These are phyloP conservation scores for Vanrija sp. DNA, from an alignment of 1,284 basidiomycete genomes.

Conservation along the genomic window DNA sequence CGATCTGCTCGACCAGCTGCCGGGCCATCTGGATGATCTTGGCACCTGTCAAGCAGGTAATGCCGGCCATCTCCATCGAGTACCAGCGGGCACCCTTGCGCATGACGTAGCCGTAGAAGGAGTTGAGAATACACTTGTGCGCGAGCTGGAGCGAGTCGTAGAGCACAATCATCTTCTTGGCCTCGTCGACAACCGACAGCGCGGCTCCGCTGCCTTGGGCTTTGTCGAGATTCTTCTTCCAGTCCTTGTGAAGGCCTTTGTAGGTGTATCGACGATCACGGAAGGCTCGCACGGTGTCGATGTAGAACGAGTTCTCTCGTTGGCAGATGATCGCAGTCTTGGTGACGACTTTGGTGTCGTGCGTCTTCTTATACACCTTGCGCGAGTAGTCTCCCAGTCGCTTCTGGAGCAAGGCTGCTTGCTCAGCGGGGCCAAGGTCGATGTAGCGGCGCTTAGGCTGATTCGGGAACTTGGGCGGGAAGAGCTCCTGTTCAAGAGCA, in stretches of 20 bases:
- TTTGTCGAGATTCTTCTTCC: constrained; percentile 96
- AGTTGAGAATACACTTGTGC: constrained; percentile 99
- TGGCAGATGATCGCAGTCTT: constrained; percentile 97
- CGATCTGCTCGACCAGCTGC: constrained; percentile 93
- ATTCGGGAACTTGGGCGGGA: constrained; percentile 75
- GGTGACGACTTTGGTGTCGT: constrained; percentile 93
- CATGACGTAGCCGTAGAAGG: constrained; percentile 99
- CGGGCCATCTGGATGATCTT: constrained; percentile 99
- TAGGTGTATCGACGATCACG: constrained; percentile 98
- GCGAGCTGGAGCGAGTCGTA: constrained; percentile 99
- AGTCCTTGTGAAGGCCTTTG: constrained; percentile 97
- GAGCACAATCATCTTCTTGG: constrained; percentile 99
- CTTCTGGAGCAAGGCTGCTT: constrained; percentile 89
- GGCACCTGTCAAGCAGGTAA: constrained; percentile 98
- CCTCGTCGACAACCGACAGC: constrained; percentile 86
- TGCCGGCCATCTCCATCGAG: constrained; percentile 99
- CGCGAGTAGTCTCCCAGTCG: constrained; percentile 96
- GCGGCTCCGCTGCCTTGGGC: constrained; percentile 63
- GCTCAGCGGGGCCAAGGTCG: constrained; percentile 82
- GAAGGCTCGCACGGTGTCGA: constrained; percentile 96
- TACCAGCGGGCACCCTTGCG: constrained; percentile 99
- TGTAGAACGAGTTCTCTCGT: constrained; percentile 98
- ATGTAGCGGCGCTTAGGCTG: constrained; percentile 73
- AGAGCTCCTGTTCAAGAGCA: constrained; percentile 89
- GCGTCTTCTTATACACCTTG: constrained; percentile 99